Conservation (phyloP, 306 rosid species). For the Carpinus fangiana region DNA sequence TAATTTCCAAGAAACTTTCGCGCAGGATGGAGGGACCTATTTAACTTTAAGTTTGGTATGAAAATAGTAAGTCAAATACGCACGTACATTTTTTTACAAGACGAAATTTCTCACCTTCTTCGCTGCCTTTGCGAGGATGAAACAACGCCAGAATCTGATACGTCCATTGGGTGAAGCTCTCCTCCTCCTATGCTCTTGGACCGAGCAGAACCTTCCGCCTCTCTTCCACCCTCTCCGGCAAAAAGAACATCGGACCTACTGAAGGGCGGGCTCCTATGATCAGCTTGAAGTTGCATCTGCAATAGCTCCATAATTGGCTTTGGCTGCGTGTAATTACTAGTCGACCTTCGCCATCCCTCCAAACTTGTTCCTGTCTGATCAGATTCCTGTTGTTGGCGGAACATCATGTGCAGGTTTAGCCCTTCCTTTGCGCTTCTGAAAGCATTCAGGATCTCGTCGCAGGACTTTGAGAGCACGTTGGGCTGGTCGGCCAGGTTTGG, state of each 20-base stretch:
- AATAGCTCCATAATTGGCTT: slow-evolving; percentile 14
- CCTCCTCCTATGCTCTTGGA: slow-evolving; percentile 27
- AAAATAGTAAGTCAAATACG: no score
- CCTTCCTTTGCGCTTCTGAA: slow-evolving; percentile 36
- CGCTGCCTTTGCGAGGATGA: slow-evolving; percentile 45
- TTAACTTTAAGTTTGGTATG: no score
- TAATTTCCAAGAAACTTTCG: no score
- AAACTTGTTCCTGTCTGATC: slow-evolving; percentile 24
- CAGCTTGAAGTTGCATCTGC: slow-evolving; percentile 32
- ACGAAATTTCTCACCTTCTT: slow-evolving; percentile 39
- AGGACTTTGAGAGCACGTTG: slow-evolving; percentile 24
- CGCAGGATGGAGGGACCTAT: no score
- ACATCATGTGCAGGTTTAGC: background rate
- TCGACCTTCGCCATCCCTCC: slow-evolving; percentile 38
- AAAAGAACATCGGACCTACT: background rate
- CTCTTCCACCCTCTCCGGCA: slow-evolving; percentile 24
- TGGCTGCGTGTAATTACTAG: background rate
- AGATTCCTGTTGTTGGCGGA: slow-evolving; percentile 15
- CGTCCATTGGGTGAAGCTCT: slow-evolving; percentile 26
- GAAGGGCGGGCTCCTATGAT: background rate
- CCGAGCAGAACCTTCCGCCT: slow-evolving; percentile 23
- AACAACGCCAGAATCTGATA: slow-evolving; percentile 12
- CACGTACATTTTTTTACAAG: no score
- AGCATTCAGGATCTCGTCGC: slow-evolving; percentile 41
- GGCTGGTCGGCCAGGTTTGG: slow-evolving; percentile 38